Evolutionary conservation across 179 eudicot genomes (phyloP).

Genomic region (Silene noctiflora): DNA sequence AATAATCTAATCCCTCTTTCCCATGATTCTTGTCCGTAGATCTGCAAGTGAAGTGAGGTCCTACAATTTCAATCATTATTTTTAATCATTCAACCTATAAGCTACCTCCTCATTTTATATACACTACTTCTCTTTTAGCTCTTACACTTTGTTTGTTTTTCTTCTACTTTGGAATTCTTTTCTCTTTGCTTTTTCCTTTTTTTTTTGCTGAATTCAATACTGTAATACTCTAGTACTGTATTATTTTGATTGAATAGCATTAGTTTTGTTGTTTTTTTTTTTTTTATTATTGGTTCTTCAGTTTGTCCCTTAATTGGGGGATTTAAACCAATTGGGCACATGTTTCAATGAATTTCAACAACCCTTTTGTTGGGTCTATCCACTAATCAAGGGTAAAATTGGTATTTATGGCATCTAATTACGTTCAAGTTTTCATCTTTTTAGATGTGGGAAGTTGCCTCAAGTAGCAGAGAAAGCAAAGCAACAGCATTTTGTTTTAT

Average conservation of each 20-base stretch:
- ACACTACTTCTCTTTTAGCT: not conserved
- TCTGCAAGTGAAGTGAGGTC: conserved; percentile 36
- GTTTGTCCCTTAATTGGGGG: conserved; percentile 32
- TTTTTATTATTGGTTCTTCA: conserved; percentile 24
- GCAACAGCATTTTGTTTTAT: conserved; percentile 27
- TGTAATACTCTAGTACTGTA: conserved; percentile 6
- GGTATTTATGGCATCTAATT: conserved; percentile 20
- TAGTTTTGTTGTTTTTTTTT: not conserved
- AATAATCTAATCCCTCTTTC: conserved; percentile 26
- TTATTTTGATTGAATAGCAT: conserved; percentile 21
- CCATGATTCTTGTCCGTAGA: conserved; percentile 41
- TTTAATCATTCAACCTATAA: conserved; percentile 18
- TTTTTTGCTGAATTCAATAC: conserved; percentile 18
- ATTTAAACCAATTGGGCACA: conserved; percentile 36
- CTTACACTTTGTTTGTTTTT: not conserved
- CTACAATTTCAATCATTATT: conserved; percentile 20
- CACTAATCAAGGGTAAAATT: conserved; percentile 27
- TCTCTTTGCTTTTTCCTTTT: too few relatives aligned
- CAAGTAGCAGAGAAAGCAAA: conserved; percentile 4
- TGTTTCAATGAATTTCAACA: conserved; percentile 30
- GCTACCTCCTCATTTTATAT: not conserved
- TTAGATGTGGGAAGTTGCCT: conserved; percentile 26
- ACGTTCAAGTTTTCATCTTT: conserved; percentile 34
- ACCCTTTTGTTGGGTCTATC: conserved; percentile 38
- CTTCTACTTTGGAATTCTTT: not conserved